phyloP scores from a whole-genome alignment of 768 basidiomycete genomes.

The Kockovaella imperatae region DNA sequence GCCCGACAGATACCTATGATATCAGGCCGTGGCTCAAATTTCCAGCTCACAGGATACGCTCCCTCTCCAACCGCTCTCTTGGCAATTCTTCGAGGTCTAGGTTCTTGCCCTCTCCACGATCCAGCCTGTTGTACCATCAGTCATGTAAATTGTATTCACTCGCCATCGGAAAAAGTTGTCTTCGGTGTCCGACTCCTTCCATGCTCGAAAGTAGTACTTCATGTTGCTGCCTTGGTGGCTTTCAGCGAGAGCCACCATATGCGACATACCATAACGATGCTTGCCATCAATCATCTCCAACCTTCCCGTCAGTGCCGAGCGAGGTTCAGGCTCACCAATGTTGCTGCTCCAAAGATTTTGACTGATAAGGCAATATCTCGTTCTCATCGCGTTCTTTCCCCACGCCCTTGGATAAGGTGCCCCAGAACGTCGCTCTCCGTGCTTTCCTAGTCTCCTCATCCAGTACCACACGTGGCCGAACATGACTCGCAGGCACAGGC shows the following conservation, averaged over 20 bases:
- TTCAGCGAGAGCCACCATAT: not conserved
- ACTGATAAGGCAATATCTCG: conserved; percentile 23
- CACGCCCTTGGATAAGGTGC: conserved; percentile 15
- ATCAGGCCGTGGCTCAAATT: not conserved
- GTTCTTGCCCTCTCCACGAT: conserved; percentile 55
- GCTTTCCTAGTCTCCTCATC: conserved; percentile 4
- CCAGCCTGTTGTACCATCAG: conserved; percentile 50
- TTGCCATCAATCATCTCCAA: conserved; percentile 42
- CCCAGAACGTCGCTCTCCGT: conserved; percentile 25
- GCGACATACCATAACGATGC: conserved; percentile 31
- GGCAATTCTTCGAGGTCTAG: conserved; percentile 57
- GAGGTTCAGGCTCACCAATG: conserved; percentile 39
- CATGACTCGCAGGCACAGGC: not conserved
- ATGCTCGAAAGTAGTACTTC: conserved; percentile 53
- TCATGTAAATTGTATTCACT: conserved; percentile 1
- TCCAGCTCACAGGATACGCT: conserved; percentile 46
- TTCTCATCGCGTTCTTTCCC: conserved; percentile 22
- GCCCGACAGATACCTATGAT: conserved; percentile 53
- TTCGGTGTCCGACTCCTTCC: conserved; percentile 55
- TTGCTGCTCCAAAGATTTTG: conserved; percentile 36
- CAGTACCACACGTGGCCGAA: not conserved
- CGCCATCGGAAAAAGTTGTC: conserved; percentile 58
- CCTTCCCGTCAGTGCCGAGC: conserved; percentile 2
- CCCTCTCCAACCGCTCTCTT: conserved; percentile 56
- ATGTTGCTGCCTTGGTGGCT: conserved; percentile 30